A percentile compares a stretch with the other conserved stretches of the same genome.
Conservation (phyloP, 306 rosid species). For the Aeschynomene evenia region DNA sequence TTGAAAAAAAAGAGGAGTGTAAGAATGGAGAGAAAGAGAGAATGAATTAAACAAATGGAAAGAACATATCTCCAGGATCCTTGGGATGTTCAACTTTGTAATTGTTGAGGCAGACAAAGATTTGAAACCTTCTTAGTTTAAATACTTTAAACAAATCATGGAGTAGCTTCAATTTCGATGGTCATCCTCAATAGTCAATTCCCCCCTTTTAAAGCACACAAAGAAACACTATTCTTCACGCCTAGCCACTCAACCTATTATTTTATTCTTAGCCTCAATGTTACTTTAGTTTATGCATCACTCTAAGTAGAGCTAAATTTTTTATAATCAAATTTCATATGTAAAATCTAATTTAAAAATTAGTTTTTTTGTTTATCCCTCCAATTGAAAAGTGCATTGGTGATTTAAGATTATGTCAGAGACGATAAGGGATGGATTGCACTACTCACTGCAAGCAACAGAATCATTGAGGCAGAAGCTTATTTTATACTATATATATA, state of each 20-base stretch:
- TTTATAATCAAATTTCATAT: no score
- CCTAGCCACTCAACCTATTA: neutral
- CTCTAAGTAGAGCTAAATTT: no score
- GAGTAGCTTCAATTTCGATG: neutral
- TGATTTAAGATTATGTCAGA: no score
- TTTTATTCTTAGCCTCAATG: no score
- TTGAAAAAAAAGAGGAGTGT: neutral
- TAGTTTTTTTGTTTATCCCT: no score
- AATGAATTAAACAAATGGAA: neutral
- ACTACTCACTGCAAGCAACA: neutral
- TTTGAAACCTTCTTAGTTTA: neutral
- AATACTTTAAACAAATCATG: neutral
- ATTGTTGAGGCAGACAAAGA: neutral
- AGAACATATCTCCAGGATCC: conserved; percentile 6
- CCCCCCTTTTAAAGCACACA: neutral
- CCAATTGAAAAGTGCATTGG: no score
- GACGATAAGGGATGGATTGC: neutral
- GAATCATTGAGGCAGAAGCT: neutral
- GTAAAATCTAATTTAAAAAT: no score
- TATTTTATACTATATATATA: no score
- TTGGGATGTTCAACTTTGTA: neutral
- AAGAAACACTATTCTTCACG: neutral
- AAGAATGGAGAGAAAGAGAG: neutral
- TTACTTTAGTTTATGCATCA: no score
- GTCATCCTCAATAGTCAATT: neutral